These are phyloP conservation scores for Diaporthe sp. DNA, from an alignment of 2,329 filamentous ascomycete species.

Conservation along the genomic window DNA sequence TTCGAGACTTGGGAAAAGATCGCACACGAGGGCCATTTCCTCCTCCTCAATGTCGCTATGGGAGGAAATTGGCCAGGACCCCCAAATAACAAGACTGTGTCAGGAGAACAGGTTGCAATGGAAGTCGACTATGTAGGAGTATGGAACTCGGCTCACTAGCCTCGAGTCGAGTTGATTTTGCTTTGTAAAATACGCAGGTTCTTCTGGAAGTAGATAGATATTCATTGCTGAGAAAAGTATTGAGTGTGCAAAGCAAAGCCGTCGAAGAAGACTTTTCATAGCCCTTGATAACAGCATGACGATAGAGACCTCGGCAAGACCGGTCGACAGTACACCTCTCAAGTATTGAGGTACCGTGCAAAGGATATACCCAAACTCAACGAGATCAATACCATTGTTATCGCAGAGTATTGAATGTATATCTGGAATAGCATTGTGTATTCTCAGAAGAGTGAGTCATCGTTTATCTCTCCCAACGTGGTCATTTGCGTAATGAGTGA, in stretches of 20 bases:
- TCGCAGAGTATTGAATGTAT: too few relatives aligned
- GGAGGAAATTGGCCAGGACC: constrained; percentile 15
- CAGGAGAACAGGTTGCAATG: constrained; percentile 14
- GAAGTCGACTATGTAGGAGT: constrained; percentile 15
- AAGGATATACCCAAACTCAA: too few relatives aligned
- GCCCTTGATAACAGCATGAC: neutral
- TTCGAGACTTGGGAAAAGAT: constrained; percentile 5
- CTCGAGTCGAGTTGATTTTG: too few relatives aligned
- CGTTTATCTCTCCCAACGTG: too few relatives aligned
- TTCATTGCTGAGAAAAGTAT: too few relatives aligned
- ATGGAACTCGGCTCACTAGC: neutral
- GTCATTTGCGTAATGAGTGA: too few relatives aligned
- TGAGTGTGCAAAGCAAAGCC: neutral
- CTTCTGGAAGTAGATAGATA: neutral
- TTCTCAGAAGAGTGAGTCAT: too few relatives aligned
- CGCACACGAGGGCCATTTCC: constrained; percentile 18
- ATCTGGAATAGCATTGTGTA: too few relatives aligned
- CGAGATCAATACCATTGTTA: too few relatives aligned
- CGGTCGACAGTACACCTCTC: too few relatives aligned
- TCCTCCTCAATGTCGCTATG: constrained; percentile 3
- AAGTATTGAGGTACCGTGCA: too few relatives aligned
- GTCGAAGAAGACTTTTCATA: neutral
- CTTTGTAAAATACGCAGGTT: neutral
- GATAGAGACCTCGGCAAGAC: too few relatives aligned
- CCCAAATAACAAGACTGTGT: constrained; percentile 2